Evolutionary conservation across 225 moss, liverwort and hornwort genomes (phyloP), one percentile per base, ranked within the genome.

Genomic region (Physcomitrellopsis africana): DNA sequence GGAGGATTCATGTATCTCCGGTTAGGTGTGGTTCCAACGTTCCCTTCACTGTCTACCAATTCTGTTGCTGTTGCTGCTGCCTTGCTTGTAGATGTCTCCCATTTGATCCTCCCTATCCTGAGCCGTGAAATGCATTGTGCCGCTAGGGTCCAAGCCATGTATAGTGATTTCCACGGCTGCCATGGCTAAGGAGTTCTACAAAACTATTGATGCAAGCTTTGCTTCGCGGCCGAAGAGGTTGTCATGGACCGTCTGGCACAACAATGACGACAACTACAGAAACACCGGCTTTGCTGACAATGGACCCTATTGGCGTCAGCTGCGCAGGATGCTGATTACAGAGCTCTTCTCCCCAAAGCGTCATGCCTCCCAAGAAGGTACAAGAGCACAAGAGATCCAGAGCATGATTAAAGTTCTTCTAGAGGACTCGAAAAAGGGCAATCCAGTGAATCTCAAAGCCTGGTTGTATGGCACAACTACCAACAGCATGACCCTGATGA

Each of bases 1-100:
- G 80, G 80, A 43, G 69, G 75, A 10, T 74, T 80, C 37, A 75
- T 75, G 74, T 80, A 80, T 42, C 80, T 81, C 57, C 76, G 53
- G 43, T 15, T 72, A 17, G 72, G 81, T 81, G 27, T 32, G 41
- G 52, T 5, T 37, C 22, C 19, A 9, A n/a, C 14, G 4, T 19
- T 23, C 41, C 19, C 20, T 64, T 43, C 64, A 24, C 42, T 16
- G 12, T 54, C 18, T 14, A 19, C 1, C 12, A 27, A 18, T 3
- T 18, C 2, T 43, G 42, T 29, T 27, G 60, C 7, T 27, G 0
- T 14, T 26, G 32, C 14, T 7, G 61, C 3, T 37, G 32, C 32
- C 32, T 37, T 7, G 32, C 4, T 0, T 1, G 32, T 37, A 2
- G 32, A 37, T 4, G 32, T 44, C 24, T 44, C n/a, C 10, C 22